phyloP scores from a whole-genome alignment of 2,329 filamentous ascomycete genomes.

The Trichoderma endophyticum region DNA sequence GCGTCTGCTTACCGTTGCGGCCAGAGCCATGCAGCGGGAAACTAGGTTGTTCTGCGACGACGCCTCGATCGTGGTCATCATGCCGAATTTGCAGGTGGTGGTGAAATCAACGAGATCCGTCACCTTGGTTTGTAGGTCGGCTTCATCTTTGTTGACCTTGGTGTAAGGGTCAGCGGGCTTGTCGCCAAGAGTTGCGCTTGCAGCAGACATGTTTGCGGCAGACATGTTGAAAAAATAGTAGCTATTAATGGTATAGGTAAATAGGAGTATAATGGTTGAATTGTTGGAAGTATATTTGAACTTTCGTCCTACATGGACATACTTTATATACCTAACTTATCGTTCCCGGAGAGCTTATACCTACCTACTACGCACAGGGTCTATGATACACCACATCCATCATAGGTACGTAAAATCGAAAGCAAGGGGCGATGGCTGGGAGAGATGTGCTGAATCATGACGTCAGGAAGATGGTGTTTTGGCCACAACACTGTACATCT shows the following conservation, averaged over 20 bases:
- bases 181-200: slow-evolving; percentile 58
- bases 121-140: slow-evolving; percentile 69
- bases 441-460: background rate
- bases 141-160: slow-evolving; percentile 64
- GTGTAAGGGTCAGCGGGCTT: slow-evolving; percentile 75
- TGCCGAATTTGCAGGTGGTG: slow-evolving; percentile 73
- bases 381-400: slow-evolving; percentile 10
- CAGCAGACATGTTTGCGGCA: slow-evolving; percentile 41
- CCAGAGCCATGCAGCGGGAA: slow-evolving; percentile 83
- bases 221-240: slow-evolving; percentile 31
- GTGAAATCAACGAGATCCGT: slow-evolving; percentile 70
- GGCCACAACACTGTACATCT: background rate
- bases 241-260: background rate
- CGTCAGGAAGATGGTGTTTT: slow-evolving; percentile 2
- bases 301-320: background rate
- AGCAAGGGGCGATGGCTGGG: background rate
- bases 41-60: slow-evolving; percentile 61
- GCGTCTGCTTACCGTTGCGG: slow-evolving; percentile 60
- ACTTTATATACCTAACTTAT: too few relatives aligned
- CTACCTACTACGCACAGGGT: background rate
- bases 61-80: slow-evolving; percentile 77
- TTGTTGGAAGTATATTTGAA: background rate
- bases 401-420: slow-evolving; percentile 12
- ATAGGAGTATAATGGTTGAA: too few relatives aligned
- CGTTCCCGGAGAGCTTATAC: too few relatives aligned